phyloP scores from a whole-genome alignment of 1,284 basidiomycete species.

The Moesziomyces sp. region DNA sequence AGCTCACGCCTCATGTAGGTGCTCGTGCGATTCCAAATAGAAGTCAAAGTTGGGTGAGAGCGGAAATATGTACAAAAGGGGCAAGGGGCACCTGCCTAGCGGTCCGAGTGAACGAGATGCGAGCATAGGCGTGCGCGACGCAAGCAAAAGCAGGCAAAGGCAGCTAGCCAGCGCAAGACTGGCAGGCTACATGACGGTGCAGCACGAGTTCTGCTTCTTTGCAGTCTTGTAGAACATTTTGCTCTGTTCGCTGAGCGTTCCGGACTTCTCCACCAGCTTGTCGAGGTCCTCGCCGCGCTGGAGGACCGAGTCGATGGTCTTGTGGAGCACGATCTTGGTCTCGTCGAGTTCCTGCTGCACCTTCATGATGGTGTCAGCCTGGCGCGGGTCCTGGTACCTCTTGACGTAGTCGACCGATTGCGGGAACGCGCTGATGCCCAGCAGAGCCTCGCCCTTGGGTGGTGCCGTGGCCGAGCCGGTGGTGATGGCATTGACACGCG shows the following conservation, averaged over 20 bases:
- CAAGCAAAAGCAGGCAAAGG: no score
- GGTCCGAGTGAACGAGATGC: no score
- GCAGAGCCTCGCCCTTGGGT: conserved; percentile 60
- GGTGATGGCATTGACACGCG: conserved; percentile 58
- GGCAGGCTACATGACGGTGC: conserved; percentile 39
- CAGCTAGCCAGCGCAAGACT: no score
- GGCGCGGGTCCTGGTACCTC: conserved; percentile 97
- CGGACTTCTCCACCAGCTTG: conserved; percentile 93
- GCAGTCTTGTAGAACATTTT: conserved; percentile 92
- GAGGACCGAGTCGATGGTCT: conserved; percentile 97
- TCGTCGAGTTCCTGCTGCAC: conserved; percentile 99
- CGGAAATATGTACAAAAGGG: no score
- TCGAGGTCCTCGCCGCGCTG: conserved; percentile 97
- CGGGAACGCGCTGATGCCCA: conserved; percentile 65
- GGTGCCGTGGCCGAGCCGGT: conserved; percentile 57
- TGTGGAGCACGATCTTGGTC: conserved; percentile 96
- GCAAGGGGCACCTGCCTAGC: no score
- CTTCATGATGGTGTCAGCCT: conserved; percentile 98
- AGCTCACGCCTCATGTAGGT: no score
- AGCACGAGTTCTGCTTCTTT: conserved; percentile 76
- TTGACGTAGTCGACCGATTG: conserved; percentile 81
- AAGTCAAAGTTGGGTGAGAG: no score
- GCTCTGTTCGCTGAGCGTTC: conserved; percentile 86
- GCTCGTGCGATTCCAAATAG: no score
- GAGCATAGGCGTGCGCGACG: no score